Conservation (phyloP, 1,139 yeast species). For the Nakaseomyces kungkrabaensis region DNA sequence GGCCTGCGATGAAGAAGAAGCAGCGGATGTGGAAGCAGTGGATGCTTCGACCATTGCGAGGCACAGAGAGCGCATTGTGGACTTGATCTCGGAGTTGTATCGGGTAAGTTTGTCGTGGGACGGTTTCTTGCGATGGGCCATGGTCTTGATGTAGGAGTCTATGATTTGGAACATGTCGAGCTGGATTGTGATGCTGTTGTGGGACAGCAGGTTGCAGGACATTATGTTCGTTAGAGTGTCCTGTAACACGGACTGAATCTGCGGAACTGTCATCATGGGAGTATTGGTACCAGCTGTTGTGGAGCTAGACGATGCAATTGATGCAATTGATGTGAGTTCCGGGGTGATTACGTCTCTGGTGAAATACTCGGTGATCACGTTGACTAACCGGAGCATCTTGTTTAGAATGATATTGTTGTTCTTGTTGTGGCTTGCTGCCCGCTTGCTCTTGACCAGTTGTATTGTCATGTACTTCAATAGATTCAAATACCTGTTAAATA, state of each 20-base stretch:
- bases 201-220: slow-evolving; percentile 20
- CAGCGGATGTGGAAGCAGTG: not conserved
- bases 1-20: not conserved
- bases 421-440: slow-evolving; percentile 10
- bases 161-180: not conserved
- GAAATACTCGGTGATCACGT: slow-evolving; percentile 20
- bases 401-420: slow-evolving; percentile 6
- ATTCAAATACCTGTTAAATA: slow-evolving; percentile 63
- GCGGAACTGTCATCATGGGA: slow-evolving; percentile 5
- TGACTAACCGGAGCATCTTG: slow-evolving; percentile 15
- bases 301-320: too few species aligned
- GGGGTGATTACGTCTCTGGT: slow-evolving; percentile 20
- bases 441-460: not conserved
- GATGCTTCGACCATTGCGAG: not conserved
- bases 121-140: not conserved
- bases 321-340: slow-evolving; percentile 8
- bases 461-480: slow-evolving; percentile 44
- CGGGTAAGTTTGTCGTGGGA: not conserved
- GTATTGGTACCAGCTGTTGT: too few species aligned
- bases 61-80: not conserved
- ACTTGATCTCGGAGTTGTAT: not conserved
- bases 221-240: slow-evolving; percentile 24
- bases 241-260: slow-evolving; percentile 16
- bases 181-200: slow-evolving; percentile 3
- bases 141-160: not conserved